A percentile compares a stretch with the other conserved stretches of the same genome.
These are phyloP conservation scores for Hydnomerulius pinastri DNA, from an alignment of 768 basidiomycete species.

Conservation along the genomic window DNA sequence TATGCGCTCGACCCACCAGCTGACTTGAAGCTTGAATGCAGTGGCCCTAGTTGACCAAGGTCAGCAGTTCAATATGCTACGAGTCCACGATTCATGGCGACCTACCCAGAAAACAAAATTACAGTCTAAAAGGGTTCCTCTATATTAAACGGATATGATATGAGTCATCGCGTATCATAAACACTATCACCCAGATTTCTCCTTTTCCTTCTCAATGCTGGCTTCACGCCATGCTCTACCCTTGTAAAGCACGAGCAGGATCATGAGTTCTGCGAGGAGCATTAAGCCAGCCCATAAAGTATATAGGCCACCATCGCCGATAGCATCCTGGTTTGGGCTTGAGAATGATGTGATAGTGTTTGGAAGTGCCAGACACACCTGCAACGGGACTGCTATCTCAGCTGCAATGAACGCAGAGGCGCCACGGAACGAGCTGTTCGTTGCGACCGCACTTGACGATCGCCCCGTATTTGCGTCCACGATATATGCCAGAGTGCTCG, in stretches of 20 bases:
- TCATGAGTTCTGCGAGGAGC: constrained; percentile 50
- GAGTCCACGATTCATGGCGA: too few relatives aligned
- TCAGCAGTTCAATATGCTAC: too few relatives aligned
- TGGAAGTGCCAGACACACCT: constrained; percentile 28
- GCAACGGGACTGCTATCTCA: constrained; percentile 77
- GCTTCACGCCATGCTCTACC: constrained; percentile 62
- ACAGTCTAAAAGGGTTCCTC: background rate
- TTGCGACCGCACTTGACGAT: constrained; percentile 74
- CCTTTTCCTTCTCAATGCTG: constrained; percentile 46
- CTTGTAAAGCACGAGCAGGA: constrained; percentile 62
- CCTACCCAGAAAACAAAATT: too few relatives aligned
- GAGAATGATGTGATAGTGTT: background rate
- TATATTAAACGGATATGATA: background rate
- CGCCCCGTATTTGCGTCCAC: constrained; percentile 86
- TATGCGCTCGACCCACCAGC: too few relatives aligned
- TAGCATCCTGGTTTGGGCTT: constrained; percentile 46
- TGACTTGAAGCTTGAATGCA: too few relatives aligned
- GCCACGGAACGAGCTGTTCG: constrained; percentile 78
- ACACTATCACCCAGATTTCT: constrained; percentile 2
- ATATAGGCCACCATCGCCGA: constrained; percentile 84
- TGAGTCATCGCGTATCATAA: background rate
- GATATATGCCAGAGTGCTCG: constrained; percentile 79
- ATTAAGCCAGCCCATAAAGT: constrained; percentile 66
- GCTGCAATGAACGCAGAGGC: constrained; percentile 64
- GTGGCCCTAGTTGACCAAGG: too few relatives aligned